Evolutionary conservation across 306 rosid genomes (phyloP), one percentile per base, ranked within the genome.

Genomic region (Gastrolobium bilobum): DNA sequence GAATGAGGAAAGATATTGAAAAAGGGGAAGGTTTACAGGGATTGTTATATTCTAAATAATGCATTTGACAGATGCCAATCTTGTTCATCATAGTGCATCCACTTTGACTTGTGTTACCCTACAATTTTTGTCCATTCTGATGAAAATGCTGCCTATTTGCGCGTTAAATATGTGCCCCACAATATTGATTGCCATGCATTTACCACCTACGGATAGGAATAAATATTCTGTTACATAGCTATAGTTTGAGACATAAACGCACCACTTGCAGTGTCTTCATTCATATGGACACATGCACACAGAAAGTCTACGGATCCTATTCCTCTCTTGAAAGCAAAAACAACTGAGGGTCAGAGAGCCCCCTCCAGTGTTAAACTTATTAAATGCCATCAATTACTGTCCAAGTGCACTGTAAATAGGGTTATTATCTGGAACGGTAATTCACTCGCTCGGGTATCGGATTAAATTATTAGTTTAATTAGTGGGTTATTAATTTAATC

Each of bases 181-280:
- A 75, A 10, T 46, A 81, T 85, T 81, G 79, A 67, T 66, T 72
- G 85, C 70, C 53, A 10, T 61, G 79, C 84, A 85, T 85, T 82
- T 46, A 81, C 65, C 74, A 60, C 65, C 79, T 81, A 68, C 73
- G 60, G 81, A 68, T 60, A 31, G 78, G 79, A 81, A 78, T 78
- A 68, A 73, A 46, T 81, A 82, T 78, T 85, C 83, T 79, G 83
- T 81, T 68, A 68, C 81, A 62, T 10, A 42, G 53, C 70, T 3
- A 62, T 75, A 71, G 81, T 81, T 72, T 59, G 15, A 44, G 76
- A 75, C 52, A 69, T 52, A 51, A 70, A 75, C 66, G 34, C 77
- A n/a, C 42, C 46, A 48, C 44, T 48, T 47, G 34, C 40, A 40
- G 77, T 39, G 10, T 5, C 29, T 26, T 10, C 38, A 1, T 11